Percentiles rank a stretch among this genome's conserved stretches.
phyloP scores from a whole-genome alignment of 495 filamentous ascomycete genomes.

The Oidiodendron maius region DNA sequence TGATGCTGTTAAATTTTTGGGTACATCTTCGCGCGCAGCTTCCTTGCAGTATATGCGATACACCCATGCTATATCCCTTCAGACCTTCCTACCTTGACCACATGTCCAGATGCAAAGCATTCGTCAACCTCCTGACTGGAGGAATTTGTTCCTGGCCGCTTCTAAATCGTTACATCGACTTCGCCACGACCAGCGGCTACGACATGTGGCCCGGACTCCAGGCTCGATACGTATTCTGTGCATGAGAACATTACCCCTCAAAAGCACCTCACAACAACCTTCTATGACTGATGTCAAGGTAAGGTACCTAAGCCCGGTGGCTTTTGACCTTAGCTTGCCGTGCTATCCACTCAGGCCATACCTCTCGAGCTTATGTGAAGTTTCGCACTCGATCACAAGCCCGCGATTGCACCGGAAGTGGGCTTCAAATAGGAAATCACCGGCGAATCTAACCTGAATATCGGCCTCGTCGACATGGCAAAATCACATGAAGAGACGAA shows the following conservation, averaged over 20 bases:
- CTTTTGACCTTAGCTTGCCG: not conserved
- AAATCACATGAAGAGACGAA: too few relatives aligned
- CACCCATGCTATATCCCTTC: not conserved
- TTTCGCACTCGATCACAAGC: not conserved
- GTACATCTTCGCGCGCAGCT: not conserved
- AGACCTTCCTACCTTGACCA: not conserved
- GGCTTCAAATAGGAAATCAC: not conserved
- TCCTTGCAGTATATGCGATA: not conserved
- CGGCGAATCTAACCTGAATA: not conserved
- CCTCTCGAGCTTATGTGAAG: too few relatives aligned
- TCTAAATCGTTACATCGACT: not conserved
- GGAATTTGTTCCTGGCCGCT: not conserved
- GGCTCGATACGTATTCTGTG: not conserved
- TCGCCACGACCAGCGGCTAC: too few relatives aligned
- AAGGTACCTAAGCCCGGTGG: not conserved
- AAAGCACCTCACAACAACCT: not conserved
- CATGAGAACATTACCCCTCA: not conserved
- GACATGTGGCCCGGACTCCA: not conserved
- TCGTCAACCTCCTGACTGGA: not conserved
- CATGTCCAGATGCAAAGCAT: not conserved
- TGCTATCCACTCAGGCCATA: too few relatives aligned
- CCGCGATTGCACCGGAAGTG: not conserved
- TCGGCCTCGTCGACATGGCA: too few relatives aligned
- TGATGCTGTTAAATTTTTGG: not conserved
- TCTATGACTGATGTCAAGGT: not conserved